Base-by-base conservation (phyloP, 139 green algal species). In the Micromonas pusilla region DNA sequence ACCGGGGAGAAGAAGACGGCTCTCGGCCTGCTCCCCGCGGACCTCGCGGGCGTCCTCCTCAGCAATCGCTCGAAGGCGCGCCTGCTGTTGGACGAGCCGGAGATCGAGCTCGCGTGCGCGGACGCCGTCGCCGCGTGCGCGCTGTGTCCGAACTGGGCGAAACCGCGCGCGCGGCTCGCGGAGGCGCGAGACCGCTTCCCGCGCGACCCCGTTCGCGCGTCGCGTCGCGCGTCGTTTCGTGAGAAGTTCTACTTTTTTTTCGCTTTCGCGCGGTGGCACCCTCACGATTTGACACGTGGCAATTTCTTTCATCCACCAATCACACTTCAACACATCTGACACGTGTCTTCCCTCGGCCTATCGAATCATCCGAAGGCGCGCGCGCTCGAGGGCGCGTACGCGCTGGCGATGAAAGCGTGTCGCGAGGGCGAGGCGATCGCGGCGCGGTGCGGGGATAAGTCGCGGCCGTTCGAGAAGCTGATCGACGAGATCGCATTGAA, bases 401-500 rank as follows among this genome's bases (percentile, higher is more conserved):
- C 1, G 72, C 19, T 16, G 2, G 78, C 86, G 2, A 74, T 82
- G 6, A 63, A 38, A 2, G 52, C 83, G 19, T 83, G 77, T 9
- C 32, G 54, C 16, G 13, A 30, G 5, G 73, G 52, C 13, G n/a
- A 77, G 52, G 3, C 4, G 23, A 16, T 6, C 53, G 34, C 54
- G 53, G 45, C 33, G 4, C 9, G 26, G 16, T 39, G 73, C 30
- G 70, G 78, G 0, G 36, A 66, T 33, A 80, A 52, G 30, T 53
- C 68, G 34, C n/a, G 60, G 23, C 79, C 88, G 30, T 91, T 91
- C 76, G 78, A 34, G 16, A 30, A 80, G 0, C 71, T 92, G 4
- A 28, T 86, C 70, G 86, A 92, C 79, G n/a, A n/a, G 6, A 75
- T 90, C 19, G 80, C 84, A 16, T 63, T 87, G 9, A 32, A n/a